phyloP scores from a whole-genome alignment of 768 basidiomycete genomes.

The Scleroderma bovista region DNA sequence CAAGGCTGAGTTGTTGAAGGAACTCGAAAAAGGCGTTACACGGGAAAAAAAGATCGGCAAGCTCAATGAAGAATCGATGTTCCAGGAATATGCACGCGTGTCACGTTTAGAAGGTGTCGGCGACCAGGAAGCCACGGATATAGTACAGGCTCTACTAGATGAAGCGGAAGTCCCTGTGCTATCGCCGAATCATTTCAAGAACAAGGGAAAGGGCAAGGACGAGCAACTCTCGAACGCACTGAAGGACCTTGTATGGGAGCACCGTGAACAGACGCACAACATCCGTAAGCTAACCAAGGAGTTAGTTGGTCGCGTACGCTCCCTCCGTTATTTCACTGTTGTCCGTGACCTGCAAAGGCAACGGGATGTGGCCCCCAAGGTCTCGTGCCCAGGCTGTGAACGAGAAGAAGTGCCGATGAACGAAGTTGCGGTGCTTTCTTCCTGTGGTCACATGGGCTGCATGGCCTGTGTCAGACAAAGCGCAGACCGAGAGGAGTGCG shows the following conservation, averaged over 20 bases:
- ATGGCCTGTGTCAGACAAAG: slow-evolving; percentile 62
- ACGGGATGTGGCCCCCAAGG: slow-evolving; percentile 48
- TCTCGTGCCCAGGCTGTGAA: slow-evolving; percentile 61
- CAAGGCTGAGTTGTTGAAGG: slow-evolving; percentile 61
- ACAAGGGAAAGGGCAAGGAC: slow-evolving; percentile 45
- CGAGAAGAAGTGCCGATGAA: slow-evolving; percentile 50
- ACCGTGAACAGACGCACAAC: slow-evolving; percentile 83
- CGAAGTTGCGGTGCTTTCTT: slow-evolving; percentile 81
- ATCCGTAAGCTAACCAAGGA: slow-evolving; percentile 84
- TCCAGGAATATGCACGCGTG: slow-evolving; percentile 71
- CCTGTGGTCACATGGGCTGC: slow-evolving; percentile 90
- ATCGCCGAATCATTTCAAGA: slow-evolving; percentile 30
- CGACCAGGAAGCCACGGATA: slow-evolving; percentile 68
- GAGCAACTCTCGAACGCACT: slow-evolving; percentile 49
- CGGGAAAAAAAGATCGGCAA: slow-evolving; percentile 66
- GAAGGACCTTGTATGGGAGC: slow-evolving; percentile 68
- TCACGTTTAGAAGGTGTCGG: slow-evolving; percentile 61
- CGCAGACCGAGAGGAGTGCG: slow-evolving; percentile 78
- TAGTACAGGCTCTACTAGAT: slow-evolving; percentile 53
- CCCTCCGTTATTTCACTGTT: slow-evolving; percentile 86
- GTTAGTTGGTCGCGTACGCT: slow-evolving; percentile 83
- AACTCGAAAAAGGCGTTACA: slow-evolving; percentile 59
- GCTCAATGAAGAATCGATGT: slow-evolving; percentile 65
- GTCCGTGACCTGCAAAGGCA: slow-evolving; percentile 86
- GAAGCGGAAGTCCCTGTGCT: slow-evolving; percentile 48